Base-by-base conservation (phyloP, 495 filamentous ascomycete species). In the Jackrogersella minutella region DNA sequence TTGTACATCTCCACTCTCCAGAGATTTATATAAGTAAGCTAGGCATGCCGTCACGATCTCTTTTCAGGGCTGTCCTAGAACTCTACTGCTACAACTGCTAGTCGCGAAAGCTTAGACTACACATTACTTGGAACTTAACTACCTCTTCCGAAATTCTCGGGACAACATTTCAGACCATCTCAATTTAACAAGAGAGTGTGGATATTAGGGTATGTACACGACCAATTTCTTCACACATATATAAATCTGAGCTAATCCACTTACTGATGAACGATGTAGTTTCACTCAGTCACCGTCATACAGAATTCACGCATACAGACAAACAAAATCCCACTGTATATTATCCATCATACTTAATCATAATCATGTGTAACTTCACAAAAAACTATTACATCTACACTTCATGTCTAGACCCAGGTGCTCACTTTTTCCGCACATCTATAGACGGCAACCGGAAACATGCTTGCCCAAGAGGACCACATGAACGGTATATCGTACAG, bases 321-420 rank as follows among this genome's bases (percentile, higher is more conserved):
- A 34, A 22, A 53, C 36, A 62, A n/a, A 50, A 34, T n/a, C 16
- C 47, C 31, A 36, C 26, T 39, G 4, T 47, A 17, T 9, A 50
- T 34, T 30, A 24, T 37, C 21, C 37, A 61, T 37, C 51, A 44
- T 26, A 31, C 44, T 5, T 40, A 60, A 69, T 69, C 52, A 68
- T 62, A 77, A 83, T 73, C 61, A 93, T 93, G 90, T 93, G 90
- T 82, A 85, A 91, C 78, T 89, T 87, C 73, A 89, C 85, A 75
- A 89, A 88, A 68, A 91, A 90, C 76, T 91, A 86, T 73, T 91
- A 91, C 76, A 87, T 93, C 79, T 91, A 90, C 79, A 88, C 87
- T 55, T 81, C 82, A 17, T 93, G 90, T 69, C 76, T 81, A 36
- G 85, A 91, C 60, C 89, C 88, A 9, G 81, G 82, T 51, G 79